Percentiles rank a stretch among this genome's conserved stretches.
These are phyloP conservation scores for Colletotrichum sp. DNA, from an alignment of 2,329 filamentous ascomycete genomes.

Conservation along the genomic window DNA sequence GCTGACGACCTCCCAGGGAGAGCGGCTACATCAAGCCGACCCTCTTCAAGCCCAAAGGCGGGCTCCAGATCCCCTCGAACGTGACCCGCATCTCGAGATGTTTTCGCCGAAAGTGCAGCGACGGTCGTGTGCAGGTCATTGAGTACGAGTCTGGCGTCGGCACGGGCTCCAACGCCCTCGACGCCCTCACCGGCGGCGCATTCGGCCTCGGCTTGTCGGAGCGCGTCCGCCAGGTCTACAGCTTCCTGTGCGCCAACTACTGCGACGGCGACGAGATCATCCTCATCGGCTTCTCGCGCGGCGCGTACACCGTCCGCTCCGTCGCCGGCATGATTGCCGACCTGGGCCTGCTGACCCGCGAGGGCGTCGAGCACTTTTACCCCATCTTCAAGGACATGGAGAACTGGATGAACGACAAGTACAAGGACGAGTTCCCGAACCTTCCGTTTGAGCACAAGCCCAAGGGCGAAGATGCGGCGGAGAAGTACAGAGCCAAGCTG, in stretches of 20 bases:
- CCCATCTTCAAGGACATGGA: conserved; percentile 63
- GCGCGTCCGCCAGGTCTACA: conserved; percentile 65
- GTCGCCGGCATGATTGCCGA: conserved; percentile 58
- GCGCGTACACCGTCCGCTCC: conserved; percentile 63
- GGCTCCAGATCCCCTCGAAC: conserved; percentile 60
- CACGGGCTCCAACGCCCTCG: conserved; percentile 53
- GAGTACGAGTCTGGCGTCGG: conserved; percentile 68
- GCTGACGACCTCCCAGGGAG: conserved; percentile 34
- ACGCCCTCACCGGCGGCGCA: conserved; percentile 57
- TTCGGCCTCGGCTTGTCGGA: conserved; percentile 61
- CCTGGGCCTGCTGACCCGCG: conserved; percentile 56
- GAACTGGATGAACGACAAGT: conserved; percentile 52
- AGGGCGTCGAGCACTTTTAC: conserved; percentile 59
- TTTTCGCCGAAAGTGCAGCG: conserved; percentile 54
- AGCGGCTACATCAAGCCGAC: conserved; percentile 49
- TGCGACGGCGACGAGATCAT: conserved; percentile 61
- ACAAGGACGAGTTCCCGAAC: conserved; percentile 51
- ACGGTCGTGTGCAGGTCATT: conserved; percentile 62
- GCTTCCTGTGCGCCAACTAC: conserved; percentile 68
- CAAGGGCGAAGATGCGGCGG: conserved; percentile 44
- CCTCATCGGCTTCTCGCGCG: conserved; percentile 62
- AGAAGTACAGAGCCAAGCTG: conserved; percentile 48
- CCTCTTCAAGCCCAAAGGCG: conserved; percentile 39
- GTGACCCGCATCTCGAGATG: conserved; percentile 65
- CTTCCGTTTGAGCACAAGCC: conserved; percentile 55